Conservation (phyloP, 2,329 filamentous ascomycete genomes). For the Xylariaceae sp. region DNA sequence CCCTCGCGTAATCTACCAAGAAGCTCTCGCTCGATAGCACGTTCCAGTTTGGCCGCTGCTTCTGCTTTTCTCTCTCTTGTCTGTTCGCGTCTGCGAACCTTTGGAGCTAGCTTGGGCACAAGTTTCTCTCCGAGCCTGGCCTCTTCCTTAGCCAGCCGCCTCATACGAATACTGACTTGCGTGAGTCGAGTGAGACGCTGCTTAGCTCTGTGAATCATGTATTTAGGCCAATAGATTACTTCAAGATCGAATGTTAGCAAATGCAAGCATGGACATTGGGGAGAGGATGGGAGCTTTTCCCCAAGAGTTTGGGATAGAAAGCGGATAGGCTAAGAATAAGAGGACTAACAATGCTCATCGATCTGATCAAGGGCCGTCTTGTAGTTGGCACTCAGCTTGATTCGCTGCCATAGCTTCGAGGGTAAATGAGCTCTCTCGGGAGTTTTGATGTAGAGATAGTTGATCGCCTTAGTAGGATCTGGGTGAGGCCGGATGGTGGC, state of each 20-base stretch:
- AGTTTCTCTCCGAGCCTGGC: conserved; percentile 83
- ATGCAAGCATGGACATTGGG: background rate
- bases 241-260: background rate
- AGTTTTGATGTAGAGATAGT: conserved; percentile 97
- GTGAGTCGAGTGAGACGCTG: conserved; percentile 71
- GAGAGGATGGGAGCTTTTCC: too few relatives aligned
- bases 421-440: conserved; percentile 73
- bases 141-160: conserved; percentile 81
- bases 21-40: conserved; percentile 91
- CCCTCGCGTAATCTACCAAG: conserved; percentile 87
- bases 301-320: too few relatives aligned
- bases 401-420: conserved; percentile 89
- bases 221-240: conserved; percentile 48
- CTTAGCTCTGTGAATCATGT: conserved; percentile 63
- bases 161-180: conserved; percentile 80
- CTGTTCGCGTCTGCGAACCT: conserved; percentile 73
- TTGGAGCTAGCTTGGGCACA: conserved; percentile 86
- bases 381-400: conserved; percentile 88
- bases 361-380: conserved; percentile 83
- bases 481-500: conserved; percentile 17
- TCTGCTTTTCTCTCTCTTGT: conserved; percentile 74
- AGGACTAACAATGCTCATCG: conserved; percentile 73
- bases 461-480: conserved; percentile 65
- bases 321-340: background rate
- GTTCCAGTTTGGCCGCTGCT: conserved; percentile 87